These are phyloP conservation scores for Eucalyptus pauciflora DNA, from an alignment of 345 rosid genomes.

Conservation along the genomic window DNA sequence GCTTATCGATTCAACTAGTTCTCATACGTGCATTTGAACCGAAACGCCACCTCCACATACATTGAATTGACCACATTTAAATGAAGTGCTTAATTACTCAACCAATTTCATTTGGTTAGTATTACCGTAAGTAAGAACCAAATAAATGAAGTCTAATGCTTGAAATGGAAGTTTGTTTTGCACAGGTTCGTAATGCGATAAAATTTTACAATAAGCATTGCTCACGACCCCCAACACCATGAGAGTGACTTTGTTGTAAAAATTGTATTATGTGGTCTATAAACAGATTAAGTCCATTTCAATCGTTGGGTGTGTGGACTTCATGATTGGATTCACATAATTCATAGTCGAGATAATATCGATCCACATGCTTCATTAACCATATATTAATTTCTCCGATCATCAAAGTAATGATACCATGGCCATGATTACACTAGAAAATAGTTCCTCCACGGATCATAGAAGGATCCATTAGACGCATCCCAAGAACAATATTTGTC, in stretches of 20 bases:
- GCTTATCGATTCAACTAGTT: not conserved
- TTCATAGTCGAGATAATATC: not conserved
- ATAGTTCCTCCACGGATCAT: not conserved
- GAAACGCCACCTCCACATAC: not conserved
- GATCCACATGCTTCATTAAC: not conserved
- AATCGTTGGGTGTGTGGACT: too few relatives aligned
- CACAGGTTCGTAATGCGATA: not conserved
- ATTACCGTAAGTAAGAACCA: not conserved
- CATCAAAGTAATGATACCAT: not conserved
- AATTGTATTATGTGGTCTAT: not conserved
- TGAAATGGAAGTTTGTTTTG: not conserved
- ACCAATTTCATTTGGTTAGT: not conserved
- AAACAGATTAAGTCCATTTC: too few relatives aligned
- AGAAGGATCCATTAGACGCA: not conserved
- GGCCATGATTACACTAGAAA: not conserved
- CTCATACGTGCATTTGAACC: not conserved
- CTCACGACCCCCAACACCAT: not conserved
- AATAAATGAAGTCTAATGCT: not conserved
- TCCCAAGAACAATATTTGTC: not conserved
- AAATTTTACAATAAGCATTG: not conserved
- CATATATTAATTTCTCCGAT: not conserved
- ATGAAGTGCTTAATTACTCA: not conserved
- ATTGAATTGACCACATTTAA: not conserved
- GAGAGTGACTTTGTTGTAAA: not conserved
- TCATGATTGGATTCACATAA: not conserved